Percentiles rank a stretch among this genome's conserved stretches.
Evolutionary conservation across 139 green algal genomes (phyloP).

Genomic region (Volvox reticuliferus): DNA sequence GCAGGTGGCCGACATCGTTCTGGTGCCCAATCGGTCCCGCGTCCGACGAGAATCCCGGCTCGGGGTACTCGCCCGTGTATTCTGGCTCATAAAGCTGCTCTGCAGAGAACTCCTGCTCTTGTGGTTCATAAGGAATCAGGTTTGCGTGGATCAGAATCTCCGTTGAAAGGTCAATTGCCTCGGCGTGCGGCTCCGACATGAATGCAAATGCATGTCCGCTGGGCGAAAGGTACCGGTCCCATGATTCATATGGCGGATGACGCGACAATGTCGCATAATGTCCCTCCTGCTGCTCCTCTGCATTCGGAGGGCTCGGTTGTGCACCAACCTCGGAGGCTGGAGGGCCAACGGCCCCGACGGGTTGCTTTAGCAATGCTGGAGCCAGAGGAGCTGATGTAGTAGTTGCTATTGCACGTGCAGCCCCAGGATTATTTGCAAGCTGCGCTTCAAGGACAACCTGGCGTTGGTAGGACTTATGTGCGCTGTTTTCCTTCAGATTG

Average conservation of each 20-base stretch:
- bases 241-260: slow-evolving; percentile 12
- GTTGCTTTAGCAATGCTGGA: background rate
- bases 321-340: background rate
- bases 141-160: background rate
- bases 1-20: background rate
- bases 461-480: background rate
- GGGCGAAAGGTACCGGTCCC: slow-evolving; percentile 12
- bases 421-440: background rate
- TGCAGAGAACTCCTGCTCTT: background rate
- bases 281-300: background rate
- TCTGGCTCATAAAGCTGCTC: background rate
- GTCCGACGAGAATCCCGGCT: slow-evolving; percentile 6
- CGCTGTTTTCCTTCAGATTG: background rate
- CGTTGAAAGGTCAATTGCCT: background rate
- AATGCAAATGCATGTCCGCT: background rate
- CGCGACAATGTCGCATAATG: background rate
- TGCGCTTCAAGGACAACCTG: background rate
- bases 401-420: background rate
- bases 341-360: background rate
- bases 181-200: background rate
- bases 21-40: background rate
- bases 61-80: background rate
- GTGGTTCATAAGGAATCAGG: background rate
- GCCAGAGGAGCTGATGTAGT: background rate
- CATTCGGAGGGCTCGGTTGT: background rate